A percentile compares a stretch with the other conserved stretches of the same genome.
Evolutionary conservation across 768 basidiomycete species (phyloP).

Genomic region (Lanmaoa rubissima): DNA sequence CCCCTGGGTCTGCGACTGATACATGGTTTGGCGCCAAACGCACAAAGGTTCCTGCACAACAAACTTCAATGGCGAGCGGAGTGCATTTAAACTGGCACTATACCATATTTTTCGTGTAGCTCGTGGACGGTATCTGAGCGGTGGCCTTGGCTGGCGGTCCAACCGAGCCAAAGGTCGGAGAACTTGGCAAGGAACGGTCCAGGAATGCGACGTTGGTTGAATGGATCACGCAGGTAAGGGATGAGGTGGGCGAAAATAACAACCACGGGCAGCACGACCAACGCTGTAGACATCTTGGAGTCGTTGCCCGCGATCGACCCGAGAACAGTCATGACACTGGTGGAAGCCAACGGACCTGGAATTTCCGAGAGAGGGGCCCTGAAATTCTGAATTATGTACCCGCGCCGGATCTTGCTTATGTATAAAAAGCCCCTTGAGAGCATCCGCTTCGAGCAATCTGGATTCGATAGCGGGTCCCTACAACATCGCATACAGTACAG

Average conservation of each 20-base stretch:
- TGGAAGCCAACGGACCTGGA: slow-evolving; percentile 2
- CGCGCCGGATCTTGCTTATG: slow-evolving; percentile 6
- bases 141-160: slow-evolving; percentile 62
- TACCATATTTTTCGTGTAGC: slow-evolving; percentile 73
- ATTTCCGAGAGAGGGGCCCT: not conserved
- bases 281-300: slow-evolving; percentile 1
- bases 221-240: slow-evolving; percentile 55
- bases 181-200: slow-evolving; percentile 72
- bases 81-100: slow-evolving; percentile 9
- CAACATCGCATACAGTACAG: no score
- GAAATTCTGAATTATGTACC: not conserved
- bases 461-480: no score
- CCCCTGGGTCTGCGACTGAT: slow-evolving; percentile 75
- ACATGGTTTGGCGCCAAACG: slow-evolving; percentile 77
- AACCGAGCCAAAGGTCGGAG: slow-evolving; percentile 72
- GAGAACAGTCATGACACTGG: slow-evolving; percentile 19
- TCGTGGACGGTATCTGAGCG: slow-evolving; percentile 73
- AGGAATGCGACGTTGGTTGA: slow-evolving; percentile 59
- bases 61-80: not conserved
- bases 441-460: no score
- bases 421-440: not conserved
- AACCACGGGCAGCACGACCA: slow-evolving; percentile 16
- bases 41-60: slow-evolving; percentile 53
- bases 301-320: not conserved
- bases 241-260: slow-evolving; percentile 35